Percentiles rank a stretch among this genome's conserved stretches.
Conservation (phyloP, 108 stramenopile species). For the Conticribra weissflogii region DNA sequence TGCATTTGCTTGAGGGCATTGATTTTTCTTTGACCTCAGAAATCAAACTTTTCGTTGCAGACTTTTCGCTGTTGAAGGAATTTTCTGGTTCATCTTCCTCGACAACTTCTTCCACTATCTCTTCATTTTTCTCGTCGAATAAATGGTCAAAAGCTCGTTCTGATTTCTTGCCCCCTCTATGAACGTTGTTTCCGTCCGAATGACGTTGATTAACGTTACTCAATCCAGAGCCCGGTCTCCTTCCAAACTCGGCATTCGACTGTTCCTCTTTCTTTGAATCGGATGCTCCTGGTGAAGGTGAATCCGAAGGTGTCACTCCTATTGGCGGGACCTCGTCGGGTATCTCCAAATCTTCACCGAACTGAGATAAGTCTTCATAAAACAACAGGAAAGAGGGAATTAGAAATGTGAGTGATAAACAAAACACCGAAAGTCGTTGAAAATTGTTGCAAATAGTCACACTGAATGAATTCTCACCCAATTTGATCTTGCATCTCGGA, state of each 20-base stretch:
- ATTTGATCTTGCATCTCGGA: constrained; percentile 47
- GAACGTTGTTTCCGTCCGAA: neutral
- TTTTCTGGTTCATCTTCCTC: neutral
- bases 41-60: too few species aligned
- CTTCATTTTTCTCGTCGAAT: constrained; percentile 7
- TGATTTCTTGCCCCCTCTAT: neutral
- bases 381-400: too few species aligned
- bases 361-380: constrained; percentile 30
- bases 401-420: neutral
- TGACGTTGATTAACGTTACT: neutral
- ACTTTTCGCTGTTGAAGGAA: too few species aligned
- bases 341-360: constrained; percentile 36
- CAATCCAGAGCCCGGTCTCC: neutral
- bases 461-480: constrained; percentile 33
- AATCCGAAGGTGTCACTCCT: neutral
- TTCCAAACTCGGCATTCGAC: neutral
- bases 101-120: neutral
- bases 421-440: neutral
- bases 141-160: constrained; percentile 21
- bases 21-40: too few species aligned
- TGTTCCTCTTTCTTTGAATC: neutral
- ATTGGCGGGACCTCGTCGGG: constrained; percentile 16
- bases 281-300: neutral
- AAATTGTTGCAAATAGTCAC: constrained; percentile 6
- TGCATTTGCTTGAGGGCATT: neutral